These are phyloP conservation scores for Kalmusia sp. DNA, from an alignment of 2,329 filamentous ascomycete species.

Conservation along the genomic window DNA sequence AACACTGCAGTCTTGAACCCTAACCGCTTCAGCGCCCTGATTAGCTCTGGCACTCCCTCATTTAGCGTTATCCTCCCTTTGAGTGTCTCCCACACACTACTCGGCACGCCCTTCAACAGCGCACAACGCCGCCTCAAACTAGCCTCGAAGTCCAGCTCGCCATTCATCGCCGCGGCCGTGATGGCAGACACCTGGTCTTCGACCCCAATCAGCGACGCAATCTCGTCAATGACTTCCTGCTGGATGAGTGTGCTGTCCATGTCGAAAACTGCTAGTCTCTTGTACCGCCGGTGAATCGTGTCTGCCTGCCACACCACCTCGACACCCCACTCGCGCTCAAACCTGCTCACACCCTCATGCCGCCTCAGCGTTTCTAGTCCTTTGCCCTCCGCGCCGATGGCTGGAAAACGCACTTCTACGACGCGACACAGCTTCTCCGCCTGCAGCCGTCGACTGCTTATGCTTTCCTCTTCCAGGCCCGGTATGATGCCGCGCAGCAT, in stretches of 20 bases:
- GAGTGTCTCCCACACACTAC: slow-evolving; percentile 79
- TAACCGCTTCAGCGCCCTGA: slow-evolving; percentile 75
- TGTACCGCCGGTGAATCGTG: slow-evolving; percentile 76
- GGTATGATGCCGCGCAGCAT: slow-evolving; percentile 58
- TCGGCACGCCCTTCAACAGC: slow-evolving; percentile 81
- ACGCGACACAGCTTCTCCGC: slow-evolving; percentile 65
- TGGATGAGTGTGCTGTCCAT: slow-evolving; percentile 99
- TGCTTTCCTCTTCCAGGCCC: slow-evolving; percentile 56
- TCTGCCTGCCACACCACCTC: slow-evolving; percentile 81
- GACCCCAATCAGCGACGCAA: slow-evolving; percentile 85
- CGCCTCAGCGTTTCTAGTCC: slow-evolving; percentile 73
- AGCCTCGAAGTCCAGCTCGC: slow-evolving; percentile 88
- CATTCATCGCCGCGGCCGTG: slow-evolving; percentile 92
- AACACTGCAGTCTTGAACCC: slow-evolving; percentile 90
- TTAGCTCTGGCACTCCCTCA: slow-evolving; percentile 76
- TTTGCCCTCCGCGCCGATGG: slow-evolving; percentile 58
- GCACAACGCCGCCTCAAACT: slow-evolving; percentile 82
- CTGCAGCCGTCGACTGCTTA: slow-evolving; percentile 63
- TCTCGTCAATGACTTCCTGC: slow-evolving; percentile 96
- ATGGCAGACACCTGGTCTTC: slow-evolving; percentile 84
- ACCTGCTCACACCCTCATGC: slow-evolving; percentile 79
- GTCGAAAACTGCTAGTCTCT: slow-evolving; percentile 91
- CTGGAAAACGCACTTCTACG: slow-evolving; percentile 70
- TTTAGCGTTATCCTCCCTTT: slow-evolving; percentile 80
- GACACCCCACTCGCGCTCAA: slow-evolving; percentile 88